Conservation (phyloP, 495 filamentous ascomycete genomes). For the Xylaria palmicola region DNA sequence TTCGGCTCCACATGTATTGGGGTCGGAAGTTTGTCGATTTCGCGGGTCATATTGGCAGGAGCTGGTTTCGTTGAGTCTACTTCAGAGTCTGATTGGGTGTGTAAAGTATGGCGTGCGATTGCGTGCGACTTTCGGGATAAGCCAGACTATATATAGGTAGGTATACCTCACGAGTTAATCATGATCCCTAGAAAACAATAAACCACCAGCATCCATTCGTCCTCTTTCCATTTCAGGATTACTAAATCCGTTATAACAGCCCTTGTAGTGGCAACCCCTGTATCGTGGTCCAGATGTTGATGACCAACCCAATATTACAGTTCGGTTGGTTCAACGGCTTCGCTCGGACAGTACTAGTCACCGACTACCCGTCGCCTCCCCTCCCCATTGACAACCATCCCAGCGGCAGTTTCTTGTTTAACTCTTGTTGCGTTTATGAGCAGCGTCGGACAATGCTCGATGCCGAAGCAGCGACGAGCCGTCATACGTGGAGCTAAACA, state of each 20-base stretch:
- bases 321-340: neutral
- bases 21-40: constrained; percentile 25
- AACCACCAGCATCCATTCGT: no score
- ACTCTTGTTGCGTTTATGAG: neutral
- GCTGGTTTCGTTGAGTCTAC: neutral
- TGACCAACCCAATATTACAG: neutral
- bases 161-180: neutral
- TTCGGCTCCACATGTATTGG: constrained; percentile 24
- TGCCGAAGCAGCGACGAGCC: neutral
- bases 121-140: neutral
- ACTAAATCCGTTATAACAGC: no score
- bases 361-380: neutral
- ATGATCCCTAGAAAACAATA: no score
- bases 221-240: no score
- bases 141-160: neutral
- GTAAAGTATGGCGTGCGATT: constrained; percentile 2
- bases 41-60: constrained; percentile 23
- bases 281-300: neutral
- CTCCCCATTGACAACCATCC: no score
- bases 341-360: neutral
- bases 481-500: neutral
- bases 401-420: neutral
- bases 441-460: neutral
- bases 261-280: no score
- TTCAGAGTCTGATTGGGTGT: constrained; percentile 1